Conservation (phyloP, 129 eudicot species). For the Logfia minima region DNA sequence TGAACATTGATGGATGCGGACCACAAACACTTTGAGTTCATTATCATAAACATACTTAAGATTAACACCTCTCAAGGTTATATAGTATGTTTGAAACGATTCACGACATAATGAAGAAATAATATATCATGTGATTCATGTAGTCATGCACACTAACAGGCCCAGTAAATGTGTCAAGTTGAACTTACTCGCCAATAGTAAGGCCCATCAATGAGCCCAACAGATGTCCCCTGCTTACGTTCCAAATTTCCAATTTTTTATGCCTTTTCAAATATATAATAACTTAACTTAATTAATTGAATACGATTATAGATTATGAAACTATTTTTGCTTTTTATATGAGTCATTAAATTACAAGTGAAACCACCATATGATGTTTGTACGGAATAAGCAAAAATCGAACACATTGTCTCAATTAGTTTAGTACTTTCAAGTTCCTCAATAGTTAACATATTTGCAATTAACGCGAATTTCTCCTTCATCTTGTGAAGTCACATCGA, state of each 20-base stretch:
- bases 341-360: constrained; percentile 17
- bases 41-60: not conserved
- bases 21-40: not conserved
- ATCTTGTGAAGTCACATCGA: constrained; percentile 39
- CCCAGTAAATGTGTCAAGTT: not conserved
- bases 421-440: constrained; percentile 7
- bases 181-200: not conserved
- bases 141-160: not conserved
- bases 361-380: not conserved
- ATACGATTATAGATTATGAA: not conserved
- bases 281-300: too few species aligned
- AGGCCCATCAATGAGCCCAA: not conserved
- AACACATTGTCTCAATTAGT: constrained; percentile 2
- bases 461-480: constrained; percentile 60
- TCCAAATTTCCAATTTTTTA: too few species aligned
- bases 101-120: not conserved
- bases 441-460: constrained; percentile 53
- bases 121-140: not conserved
- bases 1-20: too few species aligned
- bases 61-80: not conserved
- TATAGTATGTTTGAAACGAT: not conserved
- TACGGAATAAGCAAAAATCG: not conserved
- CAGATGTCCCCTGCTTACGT: not conserved
- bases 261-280: too few species aligned
- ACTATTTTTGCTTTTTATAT: not conserved